These are phyloP conservation scores for Phytophthora fragariaefolia DNA, from an alignment of 352 stramenopile genomes.

Conservation along the genomic window DNA sequence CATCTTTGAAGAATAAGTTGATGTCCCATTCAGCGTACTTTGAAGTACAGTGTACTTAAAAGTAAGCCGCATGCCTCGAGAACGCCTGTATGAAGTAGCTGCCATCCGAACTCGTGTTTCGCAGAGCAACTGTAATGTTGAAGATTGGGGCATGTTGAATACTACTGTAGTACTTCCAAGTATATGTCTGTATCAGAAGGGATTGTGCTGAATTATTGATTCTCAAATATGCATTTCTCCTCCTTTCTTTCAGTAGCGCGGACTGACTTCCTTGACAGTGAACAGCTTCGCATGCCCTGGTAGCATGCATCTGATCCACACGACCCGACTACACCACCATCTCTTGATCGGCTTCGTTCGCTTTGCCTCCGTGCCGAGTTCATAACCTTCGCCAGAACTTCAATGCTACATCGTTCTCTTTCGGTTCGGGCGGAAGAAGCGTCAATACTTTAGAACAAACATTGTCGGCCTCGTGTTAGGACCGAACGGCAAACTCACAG, in stretches of 20 bases:
- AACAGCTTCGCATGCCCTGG: neutral
- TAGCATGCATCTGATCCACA: too few relatives aligned
- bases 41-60: too few relatives aligned
- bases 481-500: constrained; percentile 31
- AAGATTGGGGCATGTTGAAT: too few relatives aligned
- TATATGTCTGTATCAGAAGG: too few relatives aligned
- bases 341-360: constrained; percentile 22
- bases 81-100: neutral
- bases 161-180: too few relatives aligned
- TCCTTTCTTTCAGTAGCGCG: too few relatives aligned
- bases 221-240: too few relatives aligned
- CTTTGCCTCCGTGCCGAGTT: too few relatives aligned
- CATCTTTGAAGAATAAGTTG: neutral
- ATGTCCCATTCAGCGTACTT: neutral
- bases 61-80: neutral
- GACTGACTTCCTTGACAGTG: neutral
- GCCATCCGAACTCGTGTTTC: too few relatives aligned
- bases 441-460: constrained; percentile 31
- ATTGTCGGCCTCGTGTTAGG: constrained; percentile 27
- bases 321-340: too few relatives aligned
- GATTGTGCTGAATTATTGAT: too few relatives aligned
- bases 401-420: constrained; percentile 21
- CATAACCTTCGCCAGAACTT: constrained; percentile 2
- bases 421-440: constrained; percentile 12
- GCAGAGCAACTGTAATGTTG: too few relatives aligned